Conservation (phyloP, 177 flowering plant species). For the Telopea speciosissima region DNA sequence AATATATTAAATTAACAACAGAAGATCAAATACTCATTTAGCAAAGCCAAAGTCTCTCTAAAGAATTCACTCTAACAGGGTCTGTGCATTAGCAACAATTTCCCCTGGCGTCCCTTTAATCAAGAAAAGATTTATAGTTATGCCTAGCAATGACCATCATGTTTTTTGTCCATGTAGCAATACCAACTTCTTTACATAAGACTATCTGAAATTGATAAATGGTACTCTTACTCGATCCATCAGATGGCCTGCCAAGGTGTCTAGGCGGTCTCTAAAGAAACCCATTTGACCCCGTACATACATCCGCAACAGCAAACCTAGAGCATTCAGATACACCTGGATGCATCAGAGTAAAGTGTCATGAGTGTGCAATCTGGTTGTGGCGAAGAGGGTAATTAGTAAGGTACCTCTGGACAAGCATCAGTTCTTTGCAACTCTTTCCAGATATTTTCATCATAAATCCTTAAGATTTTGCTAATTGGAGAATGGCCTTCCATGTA, state of each 20-base stretch:
- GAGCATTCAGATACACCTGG: conserved; percentile 82
- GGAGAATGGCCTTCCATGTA: conserved; percentile 82
- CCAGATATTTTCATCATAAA: conserved; percentile 72
- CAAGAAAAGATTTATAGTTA: background rate
- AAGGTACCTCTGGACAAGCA: conserved; percentile 57
- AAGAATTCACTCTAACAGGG: background rate
- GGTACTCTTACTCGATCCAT: conserved; percentile 35
- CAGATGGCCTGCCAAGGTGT: conserved; percentile 36
- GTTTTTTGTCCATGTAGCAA: background rate
- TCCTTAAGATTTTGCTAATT: conserved; percentile 39
- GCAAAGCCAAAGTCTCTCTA: background rate
- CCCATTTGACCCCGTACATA: conserved; percentile 45
- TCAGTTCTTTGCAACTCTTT: conserved; percentile 70
- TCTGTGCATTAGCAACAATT: background rate
- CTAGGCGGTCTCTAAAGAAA: conserved; percentile 50
- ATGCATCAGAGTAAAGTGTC: conserved; percentile 6
- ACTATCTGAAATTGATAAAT: background rate
- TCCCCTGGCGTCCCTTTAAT: background rate
- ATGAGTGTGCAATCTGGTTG: background rate
- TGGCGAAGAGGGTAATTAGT: conserved; percentile 1
- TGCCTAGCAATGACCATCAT: background rate
- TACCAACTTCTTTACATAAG: background rate
- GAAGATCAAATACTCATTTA: background rate
- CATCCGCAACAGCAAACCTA: conserved; percentile 67
- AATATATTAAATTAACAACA: too few species aligned